Conservation (phyloP, 805 yeast genomes). For the Candida vartiovaarae region DNA sequence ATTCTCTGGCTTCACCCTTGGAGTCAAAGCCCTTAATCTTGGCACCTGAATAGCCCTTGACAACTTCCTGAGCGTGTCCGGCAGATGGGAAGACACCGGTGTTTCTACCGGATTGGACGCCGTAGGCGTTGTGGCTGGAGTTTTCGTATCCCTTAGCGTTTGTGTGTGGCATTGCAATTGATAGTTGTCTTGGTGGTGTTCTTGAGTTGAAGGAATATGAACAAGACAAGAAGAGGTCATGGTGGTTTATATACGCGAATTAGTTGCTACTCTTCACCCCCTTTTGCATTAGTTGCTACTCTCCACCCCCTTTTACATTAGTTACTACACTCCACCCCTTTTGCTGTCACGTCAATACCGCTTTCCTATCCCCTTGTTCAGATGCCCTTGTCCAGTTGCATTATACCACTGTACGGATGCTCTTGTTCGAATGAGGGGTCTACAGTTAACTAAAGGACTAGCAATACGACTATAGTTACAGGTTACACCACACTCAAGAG, state of each 20-base stretch:
- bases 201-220: neutral
- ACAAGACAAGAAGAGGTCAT: no score
- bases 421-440: no score
- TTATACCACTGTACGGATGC: no score
- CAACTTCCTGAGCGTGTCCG: conserved; percentile 7
- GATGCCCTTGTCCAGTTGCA: no score
- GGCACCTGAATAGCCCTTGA: conserved; percentile 2
- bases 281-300: no score
- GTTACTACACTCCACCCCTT: neutral
- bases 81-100: conserved; percentile 9
- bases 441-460: no score
- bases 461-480: no score
- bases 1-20: conserved; percentile 2
- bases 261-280: no score
- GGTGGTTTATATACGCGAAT: no score
- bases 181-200: neutral
- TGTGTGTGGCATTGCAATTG: conserved; percentile 1
- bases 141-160: conserved; percentile 6
- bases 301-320: no score
- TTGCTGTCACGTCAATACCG: neutral
- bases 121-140: conserved; percentile 4
- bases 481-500: no score
- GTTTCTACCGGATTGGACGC: conserved; percentile 4
- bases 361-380: no score
- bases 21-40: conserved; percentile 5